Evolutionary conservation across 2,329 filamentous ascomycete species (phyloP).

Genomic region (Pseudogymnoascus destructans): DNA sequence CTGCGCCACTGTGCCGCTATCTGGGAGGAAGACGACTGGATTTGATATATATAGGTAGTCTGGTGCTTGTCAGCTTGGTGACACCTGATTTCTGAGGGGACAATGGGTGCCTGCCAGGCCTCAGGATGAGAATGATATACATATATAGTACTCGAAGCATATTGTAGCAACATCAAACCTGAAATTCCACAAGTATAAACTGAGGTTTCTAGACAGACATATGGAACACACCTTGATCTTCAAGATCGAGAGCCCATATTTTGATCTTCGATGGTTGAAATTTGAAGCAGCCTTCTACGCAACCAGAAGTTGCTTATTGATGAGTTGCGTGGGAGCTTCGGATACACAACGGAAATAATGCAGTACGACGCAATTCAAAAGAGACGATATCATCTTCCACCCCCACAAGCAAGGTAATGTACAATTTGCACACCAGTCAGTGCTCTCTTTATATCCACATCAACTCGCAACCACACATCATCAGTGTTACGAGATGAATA

Average conservation of each 20-base stretch:
- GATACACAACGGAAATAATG: background rate
- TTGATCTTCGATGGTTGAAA: background rate
- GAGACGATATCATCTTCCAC: background rate
- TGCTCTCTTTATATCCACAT: slow-evolving; percentile 7
- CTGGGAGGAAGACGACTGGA: slow-evolving; percentile 6
- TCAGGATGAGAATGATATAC: background rate
- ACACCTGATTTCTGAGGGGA: background rate
- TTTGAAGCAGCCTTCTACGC: background rate
- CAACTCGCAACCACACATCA: background rate
- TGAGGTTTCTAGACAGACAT: background rate
- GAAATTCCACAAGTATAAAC: background rate
- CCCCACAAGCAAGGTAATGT: background rate
- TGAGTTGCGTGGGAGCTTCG: background rate
- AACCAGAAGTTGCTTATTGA: background rate
- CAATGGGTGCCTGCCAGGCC: background rate
- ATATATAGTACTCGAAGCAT: background rate
- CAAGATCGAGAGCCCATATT: background rate
- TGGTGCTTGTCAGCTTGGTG: background rate
- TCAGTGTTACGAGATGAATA: background rate
- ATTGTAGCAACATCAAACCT: background rate
- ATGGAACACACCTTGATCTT: background rate
- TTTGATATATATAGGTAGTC: slow-evolving; percentile 5
- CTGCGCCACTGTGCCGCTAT: slow-evolving; percentile 4
- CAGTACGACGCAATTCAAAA: background rate
- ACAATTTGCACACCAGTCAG: slow-evolving; percentile 4